Evolutionary conservation across 257 asterid genomes (phyloP).

Genomic region (Nicotiana paniculata): DNA sequence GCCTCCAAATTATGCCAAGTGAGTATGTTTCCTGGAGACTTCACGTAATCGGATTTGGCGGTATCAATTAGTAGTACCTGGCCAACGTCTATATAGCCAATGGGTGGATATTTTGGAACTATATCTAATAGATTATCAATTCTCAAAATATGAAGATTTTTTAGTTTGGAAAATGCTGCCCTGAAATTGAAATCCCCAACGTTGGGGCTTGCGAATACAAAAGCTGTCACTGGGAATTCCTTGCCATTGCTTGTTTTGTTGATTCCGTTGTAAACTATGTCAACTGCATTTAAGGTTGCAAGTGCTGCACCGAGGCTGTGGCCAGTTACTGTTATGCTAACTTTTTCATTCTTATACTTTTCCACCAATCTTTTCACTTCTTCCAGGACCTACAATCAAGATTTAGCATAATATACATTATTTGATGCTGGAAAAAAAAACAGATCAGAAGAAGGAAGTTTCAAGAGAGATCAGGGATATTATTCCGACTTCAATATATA

Average conservation of each 20-base stretch:
- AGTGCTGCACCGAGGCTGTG: constrained; percentile 85
- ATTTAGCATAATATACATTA: not conserved
- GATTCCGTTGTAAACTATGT: constrained; percentile 50
- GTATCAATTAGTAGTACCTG: constrained; percentile 52
- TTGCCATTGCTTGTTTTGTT: constrained; percentile 43
- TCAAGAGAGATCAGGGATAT: not conserved
- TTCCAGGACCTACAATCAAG: constrained; percentile 36
- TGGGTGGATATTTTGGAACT: constrained; percentile 51
- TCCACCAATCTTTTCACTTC: constrained; percentile 61
- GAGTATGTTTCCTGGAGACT: constrained; percentile 34
- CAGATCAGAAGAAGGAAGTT: not conserved
- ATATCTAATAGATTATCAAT: constrained; percentile 45
- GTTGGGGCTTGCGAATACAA: constrained; percentile 59
- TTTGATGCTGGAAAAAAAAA: not conserved
- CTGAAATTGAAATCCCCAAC: constrained; percentile 48
- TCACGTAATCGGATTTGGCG: constrained; percentile 41
- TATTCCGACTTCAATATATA: not conserved
- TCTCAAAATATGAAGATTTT: constrained; percentile 34
- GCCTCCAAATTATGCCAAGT: constrained; percentile 60
- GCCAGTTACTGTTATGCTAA: constrained; percentile 68
- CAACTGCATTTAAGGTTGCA: constrained; percentile 56
- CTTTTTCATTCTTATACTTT: constrained; percentile 51
- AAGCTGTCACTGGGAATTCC: constrained; percentile 54
- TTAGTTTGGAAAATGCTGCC: constrained; percentile 9
- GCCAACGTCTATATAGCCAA: constrained; percentile 59